Percentiles rank a stretch among this genome's conserved stretches.
These are phyloP conservation scores for Thalassia testudinum DNA, from an alignment of 116 monocot species.

Conservation along the genomic window DNA sequence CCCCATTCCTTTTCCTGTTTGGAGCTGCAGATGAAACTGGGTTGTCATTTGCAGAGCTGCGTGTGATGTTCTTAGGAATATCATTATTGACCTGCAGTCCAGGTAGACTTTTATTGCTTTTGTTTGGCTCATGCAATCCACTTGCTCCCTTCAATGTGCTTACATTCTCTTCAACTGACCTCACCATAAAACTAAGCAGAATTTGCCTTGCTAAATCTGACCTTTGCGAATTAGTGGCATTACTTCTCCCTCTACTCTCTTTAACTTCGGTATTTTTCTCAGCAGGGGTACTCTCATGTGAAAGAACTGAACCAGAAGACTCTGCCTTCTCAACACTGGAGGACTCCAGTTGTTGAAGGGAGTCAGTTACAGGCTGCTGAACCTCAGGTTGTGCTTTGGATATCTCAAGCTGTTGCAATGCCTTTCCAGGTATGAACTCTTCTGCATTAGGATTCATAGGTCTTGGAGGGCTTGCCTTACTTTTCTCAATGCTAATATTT, in stretches of 20 bases:
- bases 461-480: constrained; percentile 10
- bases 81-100: constrained; percentile 2
- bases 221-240: constrained; percentile 13
- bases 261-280: constrained; percentile 10
- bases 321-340: constrained; percentile 5
- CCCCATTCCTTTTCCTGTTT: constrained; percentile 22
- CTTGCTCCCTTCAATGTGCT: constrained; percentile 8
- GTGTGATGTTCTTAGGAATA: background rate
- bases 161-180: constrained; percentile 36
- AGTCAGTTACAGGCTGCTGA: constrained; percentile 5
- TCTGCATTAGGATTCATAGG: constrained; percentile 89
- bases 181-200: constrained; percentile 79
- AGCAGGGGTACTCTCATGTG: constrained; percentile 12
- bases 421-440: constrained; percentile 68
- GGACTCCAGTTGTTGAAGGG: background rate
- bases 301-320: background rate
- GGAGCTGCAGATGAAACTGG: background rate
- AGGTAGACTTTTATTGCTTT: constrained; percentile 1
- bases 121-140: constrained; percentile 2
- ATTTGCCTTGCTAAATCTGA: constrained; percentile 78
- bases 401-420: constrained; percentile 19
- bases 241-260: constrained; percentile 18
- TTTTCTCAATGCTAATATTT: constrained; percentile 8
- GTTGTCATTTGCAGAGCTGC: no score
- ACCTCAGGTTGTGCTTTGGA: constrained; percentile 7